Percentiles rank a stretch among this genome's conserved stretches.
Conservation (phyloP, 176 grass and related monocot species). For the Musa schizocarpa region DNA sequence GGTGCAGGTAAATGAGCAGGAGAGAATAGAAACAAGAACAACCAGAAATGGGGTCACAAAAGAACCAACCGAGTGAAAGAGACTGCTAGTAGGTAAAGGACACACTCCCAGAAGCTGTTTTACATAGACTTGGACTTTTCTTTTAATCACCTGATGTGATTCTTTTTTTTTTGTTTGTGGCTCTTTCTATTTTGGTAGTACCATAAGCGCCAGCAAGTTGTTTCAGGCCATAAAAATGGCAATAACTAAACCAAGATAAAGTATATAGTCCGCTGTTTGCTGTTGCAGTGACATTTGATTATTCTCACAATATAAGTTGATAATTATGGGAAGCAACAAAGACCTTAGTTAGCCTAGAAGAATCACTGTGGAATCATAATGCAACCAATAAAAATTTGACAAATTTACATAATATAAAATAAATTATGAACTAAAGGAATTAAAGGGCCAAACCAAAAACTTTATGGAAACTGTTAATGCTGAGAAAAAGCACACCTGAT, state of each 20-base stretch:
- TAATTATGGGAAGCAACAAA: background rate
- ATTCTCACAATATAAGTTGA: background rate
- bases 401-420: no score
- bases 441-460: background rate
- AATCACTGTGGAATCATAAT: background rate
- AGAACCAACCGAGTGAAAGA: background rate
- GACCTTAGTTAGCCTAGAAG: background rate
- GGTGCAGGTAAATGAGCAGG: no score
- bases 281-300: background rate
- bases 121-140: background rate
- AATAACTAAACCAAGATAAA: background rate
- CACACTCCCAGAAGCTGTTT: background rate
- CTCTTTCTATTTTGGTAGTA: background rate
- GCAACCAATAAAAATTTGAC: background rate
- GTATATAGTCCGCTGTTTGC: background rate
- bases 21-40: no score
- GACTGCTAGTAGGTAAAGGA: background rate
- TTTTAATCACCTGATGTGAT: background rate
- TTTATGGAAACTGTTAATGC: background rate
- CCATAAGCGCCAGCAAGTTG: background rate
- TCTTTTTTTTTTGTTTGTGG: background rate
- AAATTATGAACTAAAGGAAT: background rate
- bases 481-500: slow-evolving; percentile 50
- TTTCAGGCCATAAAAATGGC: background rate
- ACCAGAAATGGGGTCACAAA: no score